A percentile compares a stretch with the other conserved stretches of the same genome.
Evolutionary conservation across 176 grass and related monocot genomes (phyloP).

Genomic region (Otatea glauca): DNA sequence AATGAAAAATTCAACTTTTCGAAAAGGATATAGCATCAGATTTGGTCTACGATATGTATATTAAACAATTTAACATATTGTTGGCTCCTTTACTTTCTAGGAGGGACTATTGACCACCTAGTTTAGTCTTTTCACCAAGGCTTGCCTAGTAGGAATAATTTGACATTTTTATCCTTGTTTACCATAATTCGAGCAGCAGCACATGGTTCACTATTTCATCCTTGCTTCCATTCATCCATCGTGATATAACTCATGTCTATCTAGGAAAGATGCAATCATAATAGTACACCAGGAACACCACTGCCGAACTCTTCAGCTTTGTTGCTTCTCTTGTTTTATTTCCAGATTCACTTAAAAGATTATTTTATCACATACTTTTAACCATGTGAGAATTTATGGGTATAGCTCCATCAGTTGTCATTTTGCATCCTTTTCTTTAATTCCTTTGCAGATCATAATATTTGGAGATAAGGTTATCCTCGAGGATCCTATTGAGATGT

Average conservation of each 20-base stretch:
- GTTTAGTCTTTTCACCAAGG: slow-evolving; percentile 16
- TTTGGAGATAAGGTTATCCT: slow-evolving; percentile 97
- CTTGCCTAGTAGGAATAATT: slow-evolving; percentile 29
- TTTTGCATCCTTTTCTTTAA: slow-evolving; percentile 27
- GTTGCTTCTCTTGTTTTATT: slow-evolving; percentile 18
- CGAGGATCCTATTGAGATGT: slow-evolving; percentile 91
- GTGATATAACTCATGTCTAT: background rate
- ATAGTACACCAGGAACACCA: background rate
- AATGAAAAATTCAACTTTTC: slow-evolving; percentile 11
- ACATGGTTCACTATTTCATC: slow-evolving; percentile 39
- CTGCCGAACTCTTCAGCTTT: background rate
- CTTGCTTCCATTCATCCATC: slow-evolving; percentile 13
- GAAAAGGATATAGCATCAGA: slow-evolving; percentile 14
- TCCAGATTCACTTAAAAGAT: background rate
- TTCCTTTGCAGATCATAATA: slow-evolving; percentile 80
- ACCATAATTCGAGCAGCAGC: slow-evolving; percentile 8
- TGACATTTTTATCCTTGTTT: slow-evolving; percentile 17
- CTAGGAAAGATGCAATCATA: slow-evolving; percentile 9
- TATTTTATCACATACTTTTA: background rate
- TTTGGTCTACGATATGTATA: slow-evolving; percentile 48
- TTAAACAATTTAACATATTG: slow-evolving; percentile 29
- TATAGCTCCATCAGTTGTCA: slow-evolving; percentile 28
- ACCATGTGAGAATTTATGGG: background rate
- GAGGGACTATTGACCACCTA: slow-evolving; percentile 9
- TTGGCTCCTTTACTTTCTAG: slow-evolving; percentile 12